Evolutionary conservation across 75 land plant genomes (phyloP), one percentile per base, ranked within the genome.

Genomic region (Pinus tabuliformis): DNA sequence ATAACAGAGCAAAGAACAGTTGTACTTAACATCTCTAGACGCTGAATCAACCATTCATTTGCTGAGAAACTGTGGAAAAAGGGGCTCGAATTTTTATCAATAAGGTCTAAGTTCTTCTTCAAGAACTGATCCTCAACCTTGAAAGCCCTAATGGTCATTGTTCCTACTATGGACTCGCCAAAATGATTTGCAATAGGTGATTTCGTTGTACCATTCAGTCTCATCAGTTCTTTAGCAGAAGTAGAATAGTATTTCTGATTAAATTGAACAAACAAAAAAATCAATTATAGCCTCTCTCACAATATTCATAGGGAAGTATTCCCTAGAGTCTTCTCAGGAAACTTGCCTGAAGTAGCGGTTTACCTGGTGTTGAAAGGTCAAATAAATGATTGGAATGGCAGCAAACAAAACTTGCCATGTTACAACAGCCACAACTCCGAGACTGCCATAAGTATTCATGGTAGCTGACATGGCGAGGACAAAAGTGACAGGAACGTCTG

Each of bases 111-210:
- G 64, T 78, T 80, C 75, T 74, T 83, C 77, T 77, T 22, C 66
- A 57, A 5, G 45, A 86, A 86, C 74, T 63, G 72, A 12, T 74
- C 77, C 17, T 62, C 37, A 52, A 80, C 79, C 30, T 66, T 75
- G 75, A 86, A 86, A 33, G 86, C 85, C 28, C 86, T 81, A 33
- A 86, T 86, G 11, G 88, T 86, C 72, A 77, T 76, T 21, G 82
- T 76, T 4, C 88, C 88, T 24, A 73, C 57, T 33, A 86, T 81
- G 57, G 86, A 83, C 72, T 86, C 88, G 3, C 77, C 78, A 37
- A 80, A 83, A 66, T 70, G 76, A 66, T 86, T 83, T 57, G 83
- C 80, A 12, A 86, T 83, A 3, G 86, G 86, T 1, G 88, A 85
- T 57, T 86, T 86, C 12, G 88, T 86, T 15, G 78, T 83, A 7